These are phyloP conservation scores for Tricholoma hemisulphureum DNA, from an alignment of 768 basidiomycete genomes.

Conservation along the genomic window DNA sequence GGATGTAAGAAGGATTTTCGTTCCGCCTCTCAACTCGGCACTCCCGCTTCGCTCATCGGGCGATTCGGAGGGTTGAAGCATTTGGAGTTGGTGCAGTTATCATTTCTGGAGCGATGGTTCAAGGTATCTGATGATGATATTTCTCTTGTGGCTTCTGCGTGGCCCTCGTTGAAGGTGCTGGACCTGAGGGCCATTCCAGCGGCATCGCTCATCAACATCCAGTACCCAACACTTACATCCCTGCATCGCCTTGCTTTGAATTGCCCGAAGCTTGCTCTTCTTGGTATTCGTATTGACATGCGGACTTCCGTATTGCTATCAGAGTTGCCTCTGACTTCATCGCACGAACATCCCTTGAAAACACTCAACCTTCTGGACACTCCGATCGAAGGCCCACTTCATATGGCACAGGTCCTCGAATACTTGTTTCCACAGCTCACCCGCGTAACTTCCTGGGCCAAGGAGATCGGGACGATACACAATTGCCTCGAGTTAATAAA, in stretches of 20 bases:
- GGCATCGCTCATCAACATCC: no score
- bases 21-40: no score
- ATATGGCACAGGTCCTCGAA: neutral
- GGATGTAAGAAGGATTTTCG: no score
- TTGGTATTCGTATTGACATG: neutral
- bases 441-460: no score
- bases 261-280: no score
- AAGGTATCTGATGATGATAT: neutral
- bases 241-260: no score
- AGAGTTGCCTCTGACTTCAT: neutral
- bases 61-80: neutral
- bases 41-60: no score
- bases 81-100: neutral
- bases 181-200: neutral
- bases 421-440: neutral
- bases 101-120: neutral
- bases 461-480: no score
- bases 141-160: neutral
- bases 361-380: neutral
- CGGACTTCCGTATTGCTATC: neutral
- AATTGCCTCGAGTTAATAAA: no score
- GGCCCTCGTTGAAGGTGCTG: neutral
- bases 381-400: neutral
- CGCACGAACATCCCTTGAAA: neutral
- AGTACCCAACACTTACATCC: no score